Conservation (phyloP, 345 rosid species). For the Rhodamnia rubescens region DNA sequence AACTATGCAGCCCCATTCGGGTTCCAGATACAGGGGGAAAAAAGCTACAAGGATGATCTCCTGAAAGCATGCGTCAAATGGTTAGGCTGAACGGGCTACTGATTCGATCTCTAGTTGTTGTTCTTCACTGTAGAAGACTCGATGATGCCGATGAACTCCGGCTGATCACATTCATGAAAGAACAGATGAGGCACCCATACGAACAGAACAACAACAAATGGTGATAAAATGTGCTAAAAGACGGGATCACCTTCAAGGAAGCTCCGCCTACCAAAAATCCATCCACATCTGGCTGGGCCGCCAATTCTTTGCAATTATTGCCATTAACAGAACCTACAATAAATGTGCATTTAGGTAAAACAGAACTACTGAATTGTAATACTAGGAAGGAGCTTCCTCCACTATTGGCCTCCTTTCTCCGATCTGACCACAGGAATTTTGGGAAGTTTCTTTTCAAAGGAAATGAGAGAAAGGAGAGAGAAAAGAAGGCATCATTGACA, state of each 20-base stretch:
- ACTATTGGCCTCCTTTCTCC: background rate
- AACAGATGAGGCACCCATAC: background rate
- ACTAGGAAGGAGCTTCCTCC: background rate
- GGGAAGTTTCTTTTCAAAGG: background rate
- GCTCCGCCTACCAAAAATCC: conserved; percentile 86
- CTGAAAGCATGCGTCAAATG: background rate
- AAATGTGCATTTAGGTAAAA: background rate
- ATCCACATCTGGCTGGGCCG: conserved; percentile 49
- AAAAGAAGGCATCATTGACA: background rate
- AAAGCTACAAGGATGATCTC: background rate
- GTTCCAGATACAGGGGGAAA: background rate
- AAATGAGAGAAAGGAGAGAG: background rate
- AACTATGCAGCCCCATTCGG: background rate
- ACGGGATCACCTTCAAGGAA: conserved; percentile 42
- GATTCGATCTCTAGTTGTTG: conserved; percentile 15
- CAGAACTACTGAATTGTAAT: background rate
- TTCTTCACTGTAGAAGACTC: conserved; percentile 47
- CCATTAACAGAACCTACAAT: conserved; percentile 58
- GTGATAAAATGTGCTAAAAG: background rate
- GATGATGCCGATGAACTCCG: conserved; percentile 58
- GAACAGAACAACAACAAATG: background rate
- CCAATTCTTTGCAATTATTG: conserved; percentile 55
- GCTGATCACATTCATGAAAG: conserved; percentile 14
- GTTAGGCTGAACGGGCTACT: background rate
- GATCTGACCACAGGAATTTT: background rate